These are phyloP conservation scores for Mucor lusitanicus DNA, from an alignment of 371 early-diverging fungal species.

Conservation along the genomic window DNA sequence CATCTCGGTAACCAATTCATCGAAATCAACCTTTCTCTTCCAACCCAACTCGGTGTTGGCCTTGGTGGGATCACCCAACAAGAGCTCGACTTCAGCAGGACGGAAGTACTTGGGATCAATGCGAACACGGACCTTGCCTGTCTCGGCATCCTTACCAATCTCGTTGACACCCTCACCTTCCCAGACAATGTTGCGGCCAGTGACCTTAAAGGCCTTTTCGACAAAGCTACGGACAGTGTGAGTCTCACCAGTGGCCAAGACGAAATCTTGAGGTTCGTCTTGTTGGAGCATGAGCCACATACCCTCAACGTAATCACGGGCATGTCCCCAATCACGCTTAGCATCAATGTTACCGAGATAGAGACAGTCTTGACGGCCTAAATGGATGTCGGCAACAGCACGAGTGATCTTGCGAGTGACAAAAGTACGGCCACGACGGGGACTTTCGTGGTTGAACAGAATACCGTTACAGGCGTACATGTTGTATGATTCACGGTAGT, in stretches of 20 bases:
- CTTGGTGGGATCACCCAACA: constrained; percentile 80
- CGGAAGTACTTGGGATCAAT: constrained; percentile 82
- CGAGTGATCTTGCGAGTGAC: constrained; percentile 86
- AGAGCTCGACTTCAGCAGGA: constrained; percentile 84
- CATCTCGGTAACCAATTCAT: constrained; percentile 74
- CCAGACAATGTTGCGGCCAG: constrained; percentile 75
- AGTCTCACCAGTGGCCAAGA: constrained; percentile 88
- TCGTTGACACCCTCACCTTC: constrained; percentile 77
- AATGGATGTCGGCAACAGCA: constrained; percentile 78
- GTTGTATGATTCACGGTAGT: constrained; percentile 83
- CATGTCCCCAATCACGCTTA: constrained; percentile 91
- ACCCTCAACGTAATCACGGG: constrained; percentile 84
- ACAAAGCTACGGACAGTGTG: constrained; percentile 83
- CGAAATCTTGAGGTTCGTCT: constrained; percentile 79
- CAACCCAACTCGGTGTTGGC: constrained; percentile 72
- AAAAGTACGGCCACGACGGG: constrained; percentile 83
- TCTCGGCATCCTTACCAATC: constrained; percentile 68
- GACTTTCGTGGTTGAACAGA: constrained; percentile 87
- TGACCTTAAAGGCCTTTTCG: constrained; percentile 77
- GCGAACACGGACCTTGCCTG: constrained; percentile 70
- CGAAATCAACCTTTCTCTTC: constrained; percentile 72
- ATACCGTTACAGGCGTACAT: constrained; percentile 89
- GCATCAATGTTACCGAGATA: constrained; percentile 86
- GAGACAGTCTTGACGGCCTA: constrained; percentile 72
- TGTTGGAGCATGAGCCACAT: constrained; percentile 92